Evolutionary conservation across 139 green algal genomes (phyloP), one percentile per base, ranked within the genome.

Genomic region (Microglena sp.): DNA sequence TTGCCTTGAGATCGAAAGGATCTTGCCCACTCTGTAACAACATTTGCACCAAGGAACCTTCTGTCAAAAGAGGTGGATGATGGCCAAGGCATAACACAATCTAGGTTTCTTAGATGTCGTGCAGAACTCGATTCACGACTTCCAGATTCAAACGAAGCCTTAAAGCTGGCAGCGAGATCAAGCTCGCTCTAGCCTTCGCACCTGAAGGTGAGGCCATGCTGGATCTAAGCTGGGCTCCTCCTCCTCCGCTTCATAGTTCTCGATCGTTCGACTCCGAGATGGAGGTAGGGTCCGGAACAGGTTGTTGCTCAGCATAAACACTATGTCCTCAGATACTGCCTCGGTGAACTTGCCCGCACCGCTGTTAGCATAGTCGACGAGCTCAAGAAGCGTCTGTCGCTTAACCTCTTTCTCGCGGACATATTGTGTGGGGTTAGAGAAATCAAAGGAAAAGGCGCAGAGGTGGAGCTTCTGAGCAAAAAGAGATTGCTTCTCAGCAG

Each of bases 351-450:
- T 97, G 33, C 92, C 93, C 32, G 77, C 76, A 32, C 87, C 89
- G 15, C 71, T 78, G 81, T 97, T 98, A 32, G 97, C 90, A 55
- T 97, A 97, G 60, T 99, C 94, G 26, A 97, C 93, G 27, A 98
- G 82, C 81, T 99, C 94, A 73, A 97, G 74, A 68, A 99, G 77
- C 46, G 94, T 96, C 68, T 94, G 87, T 32, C 94, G 80, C 77
- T 99, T 99, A 27, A 98, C 87, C 80, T 99, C 94, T 77, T 99
- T 99, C 76, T 99, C 94, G 59, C 84, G 77, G 32, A 95, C 83
- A 62, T 92, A 61, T 50, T 80, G 77, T 21, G 77, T 80, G 26
- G 84, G 74, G 74, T 98, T 87, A 7, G 74, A 85, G 68, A 98
- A 98, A 66, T 98, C 93, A 76, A 99, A 98, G 26, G 83, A 86